Percentiles rank a stretch among this genome's conserved stretches.
Conservation (phyloP, 2,329 filamentous ascomycete genomes). For the Xylariaceae sp. region DNA sequence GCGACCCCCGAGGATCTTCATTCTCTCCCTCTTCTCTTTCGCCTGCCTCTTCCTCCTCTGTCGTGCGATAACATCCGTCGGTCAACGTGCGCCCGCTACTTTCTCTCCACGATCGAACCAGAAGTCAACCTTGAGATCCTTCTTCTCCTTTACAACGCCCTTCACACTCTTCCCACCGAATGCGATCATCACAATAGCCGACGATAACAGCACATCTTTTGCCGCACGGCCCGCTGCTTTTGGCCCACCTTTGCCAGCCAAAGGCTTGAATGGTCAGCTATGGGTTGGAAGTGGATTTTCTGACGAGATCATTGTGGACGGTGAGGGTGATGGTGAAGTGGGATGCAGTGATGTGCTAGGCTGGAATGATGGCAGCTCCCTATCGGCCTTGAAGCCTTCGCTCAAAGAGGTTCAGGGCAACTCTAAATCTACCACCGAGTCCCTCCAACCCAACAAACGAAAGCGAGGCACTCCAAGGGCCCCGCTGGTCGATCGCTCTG, state of each 20-base stretch:
- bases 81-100: constrained; percentile 38
- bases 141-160: constrained; percentile 76
- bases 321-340: constrained; percentile 78
- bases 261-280: constrained; percentile 84
- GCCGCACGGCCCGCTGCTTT: constrained; percentile 92
- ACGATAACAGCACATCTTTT: constrained; percentile 98
- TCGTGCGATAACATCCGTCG: constrained; percentile 56
- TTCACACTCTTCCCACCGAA: constrained; percentile 94
- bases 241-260: constrained; percentile 76
- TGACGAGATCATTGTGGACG: constrained; percentile 73
- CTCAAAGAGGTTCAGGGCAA: constrained; percentile 45
- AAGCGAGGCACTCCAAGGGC: constrained; percentile 46
- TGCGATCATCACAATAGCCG: constrained; percentile 92
- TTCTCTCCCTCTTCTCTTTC: constrained; percentile 60
- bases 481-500: constrained; percentile 41
- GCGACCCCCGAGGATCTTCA: constrained; percentile 61
- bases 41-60: constrained; percentile 62
- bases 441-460: constrained; percentile 44
- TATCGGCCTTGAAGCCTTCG: constrained; percentile 51
- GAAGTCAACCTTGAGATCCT: constrained; percentile 57
- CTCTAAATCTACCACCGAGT: constrained; percentile 39
- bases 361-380: constrained; percentile 72
- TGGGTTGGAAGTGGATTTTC: constrained; percentile 95
- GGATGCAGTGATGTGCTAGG: constrained; percentile 95
- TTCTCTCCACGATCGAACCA: constrained; percentile 39